Base-by-base conservation (phyloP, 176 grass and related monocot species). In the Oryza meridionalis region DNA sequence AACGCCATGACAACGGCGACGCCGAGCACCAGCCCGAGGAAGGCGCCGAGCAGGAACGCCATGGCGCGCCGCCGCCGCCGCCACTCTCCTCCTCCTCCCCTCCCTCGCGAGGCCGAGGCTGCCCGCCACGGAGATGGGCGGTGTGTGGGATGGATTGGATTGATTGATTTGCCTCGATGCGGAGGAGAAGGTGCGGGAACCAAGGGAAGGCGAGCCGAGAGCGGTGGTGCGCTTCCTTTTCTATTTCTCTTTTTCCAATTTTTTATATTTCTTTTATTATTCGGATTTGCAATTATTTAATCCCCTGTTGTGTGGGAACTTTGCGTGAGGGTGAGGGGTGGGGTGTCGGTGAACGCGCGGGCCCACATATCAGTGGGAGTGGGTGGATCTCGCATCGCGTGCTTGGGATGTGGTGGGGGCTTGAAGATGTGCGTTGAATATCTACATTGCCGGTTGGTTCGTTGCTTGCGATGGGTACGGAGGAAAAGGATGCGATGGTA, bases 41-140 rank as follows among this genome's bases (percentile, higher is more conserved):
- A 11, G 68, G 90, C 84, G 7, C 96, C 96, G 47, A 94, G 82
- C 5, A 98, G 82, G 88, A 98, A 98, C 77, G 85, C 88, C 96
- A 98, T 98, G 75, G 21, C 42, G 5, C 17, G 31, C 65, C 40
- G 43, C 64, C 55, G 27, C 6, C 65, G 37, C 38, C 38, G 38
- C 6, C 38, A 7, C 38, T 40, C 6, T 40, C 38, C 24, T 4
- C 43, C 42, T 40, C 31, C 55, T 16, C 27, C 33, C 27, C 62
- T 27, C 29, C 62, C 63, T 38, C 62, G 26, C 61, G 70, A 49
- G 42, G 55, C 42, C 21, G 33, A 43, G 79, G 50, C 50, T 15
- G 11, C 4, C 45, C 5, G 12, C 6, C 16, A 19, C 8, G 55
- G 55, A 61, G 55, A 61, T 61, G 55, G 19, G 26, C 29, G 76